Evolutionary conservation across 148 eudicot genomes (phyloP).

Genomic region (Polygonum maritimum): DNA sequence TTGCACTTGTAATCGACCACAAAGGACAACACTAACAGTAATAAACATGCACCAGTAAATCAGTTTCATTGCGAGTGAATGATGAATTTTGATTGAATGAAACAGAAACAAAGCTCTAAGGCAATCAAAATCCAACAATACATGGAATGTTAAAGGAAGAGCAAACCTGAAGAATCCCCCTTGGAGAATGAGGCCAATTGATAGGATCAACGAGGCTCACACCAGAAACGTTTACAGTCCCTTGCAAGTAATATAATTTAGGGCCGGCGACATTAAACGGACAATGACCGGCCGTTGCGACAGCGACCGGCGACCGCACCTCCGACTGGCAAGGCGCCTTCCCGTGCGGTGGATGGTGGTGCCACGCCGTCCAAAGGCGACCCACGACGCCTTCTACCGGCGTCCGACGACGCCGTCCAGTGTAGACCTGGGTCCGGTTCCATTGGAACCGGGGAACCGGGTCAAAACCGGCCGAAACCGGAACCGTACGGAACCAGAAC

Average conservation of each 20-base stretch:
- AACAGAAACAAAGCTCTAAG: background rate
- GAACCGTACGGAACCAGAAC: too few relatives aligned
- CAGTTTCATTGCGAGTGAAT: background rate
- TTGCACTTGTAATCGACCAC: background rate
- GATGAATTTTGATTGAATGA: background rate
- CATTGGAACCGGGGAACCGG: too few relatives aligned
- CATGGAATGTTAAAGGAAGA: background rate
- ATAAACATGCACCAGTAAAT: background rate
- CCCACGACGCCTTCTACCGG: too few relatives aligned
- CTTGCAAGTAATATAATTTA: slow-evolving; percentile 19
- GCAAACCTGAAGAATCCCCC: slow-evolving; percentile 91
- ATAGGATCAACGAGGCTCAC: slow-evolving; percentile 76
- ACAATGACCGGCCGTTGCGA: too few relatives aligned
- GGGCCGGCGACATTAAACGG: too few relatives aligned
- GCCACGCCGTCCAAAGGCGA: too few relatives aligned
- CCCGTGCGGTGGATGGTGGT: too few relatives aligned
- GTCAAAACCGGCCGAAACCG: too few relatives aligned
- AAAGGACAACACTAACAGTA: background rate
- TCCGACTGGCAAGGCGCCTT: too few relatives aligned
- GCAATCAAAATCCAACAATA: background rate
- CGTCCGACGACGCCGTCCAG: too few relatives aligned
- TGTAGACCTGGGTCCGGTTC: too few relatives aligned
- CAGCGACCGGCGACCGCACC: too few relatives aligned
- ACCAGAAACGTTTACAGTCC: slow-evolving; percentile 60
- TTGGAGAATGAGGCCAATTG: slow-evolving; percentile 88